A percentile compares a stretch with the other conserved stretches of the same genome.
phyloP scores from a whole-genome alignment of 2,329 filamentous ascomycete genomes.

The Talaromyces sp. region DNA sequence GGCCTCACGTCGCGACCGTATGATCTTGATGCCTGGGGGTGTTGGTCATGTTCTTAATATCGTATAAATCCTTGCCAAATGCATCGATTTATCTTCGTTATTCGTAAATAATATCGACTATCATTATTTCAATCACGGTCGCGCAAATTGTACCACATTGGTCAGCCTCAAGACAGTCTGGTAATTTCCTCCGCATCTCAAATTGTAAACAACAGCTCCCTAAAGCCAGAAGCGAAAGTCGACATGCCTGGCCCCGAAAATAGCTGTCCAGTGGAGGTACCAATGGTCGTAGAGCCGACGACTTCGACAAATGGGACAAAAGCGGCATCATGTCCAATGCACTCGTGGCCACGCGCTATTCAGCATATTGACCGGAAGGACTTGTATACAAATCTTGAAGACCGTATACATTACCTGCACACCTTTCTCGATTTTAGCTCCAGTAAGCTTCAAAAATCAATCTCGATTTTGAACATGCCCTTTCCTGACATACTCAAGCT shows the following conservation, averaged over 20 bases:
- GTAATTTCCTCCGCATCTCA: not conserved
- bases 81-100: not conserved
- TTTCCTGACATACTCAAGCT: constrained; percentile 8
- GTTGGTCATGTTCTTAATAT: not conserved
- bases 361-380: constrained; percentile 67
- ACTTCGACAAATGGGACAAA: not conserved
- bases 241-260: not conserved
- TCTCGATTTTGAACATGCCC: not conserved
- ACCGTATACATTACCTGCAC: constrained; percentile 68
- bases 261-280: not conserved
- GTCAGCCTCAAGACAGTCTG: not conserved
- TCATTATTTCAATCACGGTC: not conserved
- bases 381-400: constrained; percentile 67
- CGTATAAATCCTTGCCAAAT: constrained; percentile 4
- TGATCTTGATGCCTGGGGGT: not conserved
- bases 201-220: not conserved
- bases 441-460: constrained; percentile 47
- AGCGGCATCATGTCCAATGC: constrained; percentile 13
- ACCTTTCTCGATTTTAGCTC: constrained; percentile 72
- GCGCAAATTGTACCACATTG: not conserved
- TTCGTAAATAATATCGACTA: not conserved
- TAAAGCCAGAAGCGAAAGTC: not conserved
- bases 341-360: constrained; percentile 24
- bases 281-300: not conserved
- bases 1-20: not conserved